Percentiles rank a stretch among this genome's conserved stretches.
These are phyloP conservation scores for Exophiala lecanii-corni DNA, from an alignment of 2,329 filamentous ascomycete species.

Conservation along the genomic window DNA sequence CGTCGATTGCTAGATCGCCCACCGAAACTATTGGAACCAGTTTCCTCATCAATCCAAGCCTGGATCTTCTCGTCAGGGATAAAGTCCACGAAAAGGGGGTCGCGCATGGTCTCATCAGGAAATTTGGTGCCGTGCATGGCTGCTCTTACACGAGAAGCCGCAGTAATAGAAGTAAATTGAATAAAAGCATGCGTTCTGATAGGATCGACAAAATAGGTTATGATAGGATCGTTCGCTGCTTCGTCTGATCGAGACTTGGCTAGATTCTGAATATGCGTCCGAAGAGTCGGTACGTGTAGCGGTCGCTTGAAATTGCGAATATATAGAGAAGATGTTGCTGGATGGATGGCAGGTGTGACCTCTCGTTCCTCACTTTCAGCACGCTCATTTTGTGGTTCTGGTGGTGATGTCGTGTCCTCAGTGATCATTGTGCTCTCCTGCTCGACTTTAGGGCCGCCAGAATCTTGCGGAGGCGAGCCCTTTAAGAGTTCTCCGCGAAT, in stretches of 20 bases:
- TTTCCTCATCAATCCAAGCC: conserved; percentile 70
- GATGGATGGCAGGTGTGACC: conserved; percentile 59
- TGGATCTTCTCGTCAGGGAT: conserved; percentile 69
- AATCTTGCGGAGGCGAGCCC: too few species aligned
- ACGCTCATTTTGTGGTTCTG: too few species aligned
- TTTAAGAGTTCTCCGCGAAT: too few species aligned
- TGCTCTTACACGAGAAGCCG: conserved; percentile 71
- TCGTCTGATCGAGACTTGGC: conserved; percentile 55
- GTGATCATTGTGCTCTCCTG: too few species aligned
- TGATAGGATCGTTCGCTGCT: conserved; percentile 52
- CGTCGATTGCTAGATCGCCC: conserved; percentile 42
- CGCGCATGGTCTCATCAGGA: conserved; percentile 81
- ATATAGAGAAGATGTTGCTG: conserved; percentile 73
- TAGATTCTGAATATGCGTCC: conserved; percentile 64
- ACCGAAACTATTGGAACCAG: conserved; percentile 37
- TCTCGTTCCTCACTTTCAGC: conserved; percentile 35
- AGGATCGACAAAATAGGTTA: conserved; percentile 71
- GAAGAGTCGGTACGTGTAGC: conserved; percentile 63
- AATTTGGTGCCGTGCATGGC: conserved; percentile 74
- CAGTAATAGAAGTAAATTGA: conserved; percentile 61
- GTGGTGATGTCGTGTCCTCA: too few species aligned
- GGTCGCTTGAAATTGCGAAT: conserved; percentile 89
- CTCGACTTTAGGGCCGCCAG: too few species aligned
- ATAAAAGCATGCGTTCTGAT: conserved; percentile 87
- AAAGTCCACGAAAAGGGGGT: conserved; percentile 84